phyloP scores from a whole-genome alignment of 257 asterid genomes.

The Coffea eugenioides region DNA sequence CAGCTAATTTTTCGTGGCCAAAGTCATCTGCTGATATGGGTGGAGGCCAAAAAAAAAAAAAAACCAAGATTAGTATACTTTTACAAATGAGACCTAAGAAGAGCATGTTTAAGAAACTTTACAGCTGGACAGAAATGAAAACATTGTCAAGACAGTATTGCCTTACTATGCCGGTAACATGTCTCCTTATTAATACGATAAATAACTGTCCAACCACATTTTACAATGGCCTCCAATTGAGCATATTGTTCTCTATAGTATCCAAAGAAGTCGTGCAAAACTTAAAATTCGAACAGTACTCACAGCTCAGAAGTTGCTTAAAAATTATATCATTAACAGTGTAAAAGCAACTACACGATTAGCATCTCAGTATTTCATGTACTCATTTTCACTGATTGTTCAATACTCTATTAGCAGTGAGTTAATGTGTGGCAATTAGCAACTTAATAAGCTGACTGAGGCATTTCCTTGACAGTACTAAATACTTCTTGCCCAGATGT shows the following conservation, averaged over 20 bases:
- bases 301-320: background rate
- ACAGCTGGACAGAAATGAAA: background rate
- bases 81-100: background rate
- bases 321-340: background rate
- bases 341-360: background rate
- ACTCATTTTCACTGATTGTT: background rate
- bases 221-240: background rate
- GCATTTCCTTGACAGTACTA: background rate
- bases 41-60: constrained; percentile 1
- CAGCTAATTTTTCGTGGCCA: constrained; percentile 48
- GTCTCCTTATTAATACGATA: background rate
- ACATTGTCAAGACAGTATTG: background rate
- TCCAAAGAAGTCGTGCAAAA: too few relatives aligned
- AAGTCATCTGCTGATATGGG: constrained; percentile 39
- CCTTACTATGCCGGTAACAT: background rate
- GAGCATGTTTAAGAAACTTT: background rate
- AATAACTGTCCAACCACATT: background rate
- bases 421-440: background rate
- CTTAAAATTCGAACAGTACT: background rate
- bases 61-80: background rate
- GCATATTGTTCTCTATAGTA: background rate
- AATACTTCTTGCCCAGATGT: background rate
- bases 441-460: background rate
- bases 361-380: background rate
- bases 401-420: background rate